Evolutionary conservation across 257 asterid genomes (phyloP).

Genomic region (Ligustrum vulgare): DNA sequence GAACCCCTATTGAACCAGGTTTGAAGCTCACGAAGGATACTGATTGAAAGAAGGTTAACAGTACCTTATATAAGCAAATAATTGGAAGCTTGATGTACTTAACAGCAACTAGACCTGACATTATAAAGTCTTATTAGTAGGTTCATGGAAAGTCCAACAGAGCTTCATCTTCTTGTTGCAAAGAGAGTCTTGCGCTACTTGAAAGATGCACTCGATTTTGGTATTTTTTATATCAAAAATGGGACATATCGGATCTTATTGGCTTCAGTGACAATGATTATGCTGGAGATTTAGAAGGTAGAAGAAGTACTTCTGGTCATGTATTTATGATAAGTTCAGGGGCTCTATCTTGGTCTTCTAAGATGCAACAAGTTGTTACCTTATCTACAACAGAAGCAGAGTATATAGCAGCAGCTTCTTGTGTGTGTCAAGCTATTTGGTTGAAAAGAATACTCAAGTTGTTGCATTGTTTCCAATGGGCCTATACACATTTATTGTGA

Average conservation of each 20-base stretch:
- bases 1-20: neutral
- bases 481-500: no score
- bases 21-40: neutral
- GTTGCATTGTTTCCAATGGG: no score
- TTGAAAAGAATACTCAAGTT: no score
- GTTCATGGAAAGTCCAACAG: neutral
- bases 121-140: neutral
- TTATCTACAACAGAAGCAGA: neutral
- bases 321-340: no score
- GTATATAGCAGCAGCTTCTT: no score
- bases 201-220: neutral
- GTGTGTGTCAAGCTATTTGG: no score
- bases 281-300: no score
- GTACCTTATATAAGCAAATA: neutral
- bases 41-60: neutral
- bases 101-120: neutral
- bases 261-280: no score
- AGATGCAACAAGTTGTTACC: neutral
- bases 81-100: slow-evolving; percentile 4
- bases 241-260: neutral
- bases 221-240: neutral
- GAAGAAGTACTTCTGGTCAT: no score
- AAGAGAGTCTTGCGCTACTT: neutral
- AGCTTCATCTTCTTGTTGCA: neutral
- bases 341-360: no score